Evolutionary conservation across 2,329 filamentous ascomycete species (phyloP), one percentile per base, ranked within the genome.

Genomic region (Ceratocystiopsis sp.): DNA sequence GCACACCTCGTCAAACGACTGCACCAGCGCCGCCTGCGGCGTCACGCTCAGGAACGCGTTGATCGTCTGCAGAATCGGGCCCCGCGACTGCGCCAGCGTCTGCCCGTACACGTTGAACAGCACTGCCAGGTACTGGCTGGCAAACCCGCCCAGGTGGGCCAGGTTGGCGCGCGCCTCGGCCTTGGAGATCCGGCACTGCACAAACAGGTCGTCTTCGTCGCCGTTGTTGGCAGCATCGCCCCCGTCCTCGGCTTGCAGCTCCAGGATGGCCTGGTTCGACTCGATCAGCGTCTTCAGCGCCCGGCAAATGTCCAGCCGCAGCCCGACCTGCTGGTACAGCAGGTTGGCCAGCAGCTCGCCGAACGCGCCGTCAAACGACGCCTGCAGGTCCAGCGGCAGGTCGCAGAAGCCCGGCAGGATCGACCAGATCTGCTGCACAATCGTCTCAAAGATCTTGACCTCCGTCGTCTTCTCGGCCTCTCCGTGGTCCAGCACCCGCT

Each of bases 21-120:
- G 81, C 54, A 83, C 80, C 17, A 96, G 69, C 58, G 95, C 87
- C 49, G 73, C 58, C 13, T 66, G 70, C 1, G 84, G 81, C 0
- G 85, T 84, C 53, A 96, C 83, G 64, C 87, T 93, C 45, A 98
- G 66, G 61, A 87, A 96, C 6, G 85, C 78, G 61, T 96, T 95
- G 65, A 96, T 91, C 48, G 87, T 94, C 58, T 89, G 84, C 33
- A 98, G 67, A 43, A 98, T 91, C 17, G 84, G 85, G 0, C 85
- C 87, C 52, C 91, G 75, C 55, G 84, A 91, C 55, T 95, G 85
- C 3, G 91, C 89, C 21, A 98, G 69, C 1, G 91, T 98, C 60
- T 95, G 84, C 50, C 84, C 94, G 64, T 98, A 98, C 38, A 98
- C 89, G 57, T 98, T 98, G 69, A 98, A 96, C n/a, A 98, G 67